Evolutionary conservation across 495 filamentous ascomycete genomes (phyloP).

Genomic region (Lindgomyces ingoldianus): DNA sequence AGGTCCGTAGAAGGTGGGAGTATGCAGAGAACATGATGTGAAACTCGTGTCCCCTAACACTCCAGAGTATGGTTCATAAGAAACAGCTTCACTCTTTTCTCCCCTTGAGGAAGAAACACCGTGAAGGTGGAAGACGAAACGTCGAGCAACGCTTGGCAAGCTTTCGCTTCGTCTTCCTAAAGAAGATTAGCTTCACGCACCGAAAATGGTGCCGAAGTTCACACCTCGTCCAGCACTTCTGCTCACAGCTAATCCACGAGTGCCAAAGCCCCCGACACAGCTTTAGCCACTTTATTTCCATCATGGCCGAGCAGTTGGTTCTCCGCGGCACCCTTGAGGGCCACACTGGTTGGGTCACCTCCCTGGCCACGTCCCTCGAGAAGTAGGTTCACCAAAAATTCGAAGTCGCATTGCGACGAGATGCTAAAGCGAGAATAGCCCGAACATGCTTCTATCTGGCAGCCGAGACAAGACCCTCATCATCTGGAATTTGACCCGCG

Average conservation of each 20-base stretch:
- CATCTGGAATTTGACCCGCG: conserved; percentile 99
- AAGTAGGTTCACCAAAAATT: conserved; percentile 65
- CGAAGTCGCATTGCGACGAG: conserved; percentile 13
- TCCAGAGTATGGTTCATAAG: too few relatives aligned
- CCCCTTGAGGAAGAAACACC: background rate
- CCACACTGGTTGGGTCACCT: conserved; percentile 82
- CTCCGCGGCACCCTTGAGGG: conserved; percentile 97
- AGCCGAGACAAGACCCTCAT: conserved; percentile 98
- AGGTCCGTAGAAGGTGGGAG: too few relatives aligned
- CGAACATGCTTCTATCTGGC: conserved; percentile 99
- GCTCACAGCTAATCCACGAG: conserved; percentile 1
- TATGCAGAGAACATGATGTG: too few relatives aligned
- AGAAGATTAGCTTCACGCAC: background rate
- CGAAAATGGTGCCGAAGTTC: background rate
- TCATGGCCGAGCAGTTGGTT: conserved; percentile 94
- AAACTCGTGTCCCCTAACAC: too few relatives aligned
- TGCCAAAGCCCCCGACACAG: conserved; percentile 4
- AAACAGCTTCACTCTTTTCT: background rate
- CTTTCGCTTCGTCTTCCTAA: background rate
- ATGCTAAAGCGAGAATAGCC: conserved; percentile 58
- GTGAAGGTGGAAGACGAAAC: background rate
- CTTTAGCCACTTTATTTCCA: conserved; percentile 41
- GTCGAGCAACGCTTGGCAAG: background rate
- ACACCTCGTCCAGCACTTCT: background rate
- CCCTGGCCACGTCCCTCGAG: conserved; percentile 96